A percentile compares a stretch with the other conserved stretches of the same genome.
Conservation (phyloP, 2,329 filamentous ascomycete genomes). For the Hyphodiscus sp. region DNA sequence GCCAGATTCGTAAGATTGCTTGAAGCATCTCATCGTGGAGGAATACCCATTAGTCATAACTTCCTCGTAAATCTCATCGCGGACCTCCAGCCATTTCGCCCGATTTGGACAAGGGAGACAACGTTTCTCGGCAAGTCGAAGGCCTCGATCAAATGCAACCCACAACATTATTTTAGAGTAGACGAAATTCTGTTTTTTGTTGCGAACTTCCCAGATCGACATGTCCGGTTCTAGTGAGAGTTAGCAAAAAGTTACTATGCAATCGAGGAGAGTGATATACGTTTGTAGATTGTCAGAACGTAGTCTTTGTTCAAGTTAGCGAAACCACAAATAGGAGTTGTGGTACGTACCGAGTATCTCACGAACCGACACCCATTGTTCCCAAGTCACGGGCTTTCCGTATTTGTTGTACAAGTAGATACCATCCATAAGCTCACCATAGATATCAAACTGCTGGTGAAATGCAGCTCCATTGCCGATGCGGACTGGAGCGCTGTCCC, state of each 20-base stretch:
- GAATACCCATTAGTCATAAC: conserved; percentile 77
- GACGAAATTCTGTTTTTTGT: conserved; percentile 68
- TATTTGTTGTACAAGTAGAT: conserved; percentile 78
- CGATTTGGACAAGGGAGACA: conserved; percentile 69
- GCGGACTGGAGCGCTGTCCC: conserved; percentile 63
- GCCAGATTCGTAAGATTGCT: conserved; percentile 69
- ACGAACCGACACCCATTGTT: conserved; percentile 66
- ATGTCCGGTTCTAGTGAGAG: conserved; percentile 55
- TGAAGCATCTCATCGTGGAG: conserved; percentile 59
- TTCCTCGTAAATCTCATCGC: conserved; percentile 66
- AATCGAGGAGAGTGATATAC: conserved; percentile 30
- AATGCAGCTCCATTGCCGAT: conserved; percentile 73
- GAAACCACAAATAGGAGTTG: background rate
- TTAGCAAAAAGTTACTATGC: conserved; percentile 6
- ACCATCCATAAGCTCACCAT: conserved; percentile 70
- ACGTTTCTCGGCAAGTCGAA: conserved; percentile 68
- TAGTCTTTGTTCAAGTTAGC: conserved; percentile 45
- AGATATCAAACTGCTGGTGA: conserved; percentile 73
- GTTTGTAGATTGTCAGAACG: conserved; percentile 58
- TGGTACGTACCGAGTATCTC: conserved; percentile 49
- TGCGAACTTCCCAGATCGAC: conserved; percentile 79
- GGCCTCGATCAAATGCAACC: conserved; percentile 71
- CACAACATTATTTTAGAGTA: conserved; percentile 82
- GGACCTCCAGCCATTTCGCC: conserved; percentile 55
- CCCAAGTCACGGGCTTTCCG: conserved; percentile 69